Evolutionary conservation across 1,284 basidiomycete species (phyloP).

Genomic region (Bjerkandera adusta): DNA sequence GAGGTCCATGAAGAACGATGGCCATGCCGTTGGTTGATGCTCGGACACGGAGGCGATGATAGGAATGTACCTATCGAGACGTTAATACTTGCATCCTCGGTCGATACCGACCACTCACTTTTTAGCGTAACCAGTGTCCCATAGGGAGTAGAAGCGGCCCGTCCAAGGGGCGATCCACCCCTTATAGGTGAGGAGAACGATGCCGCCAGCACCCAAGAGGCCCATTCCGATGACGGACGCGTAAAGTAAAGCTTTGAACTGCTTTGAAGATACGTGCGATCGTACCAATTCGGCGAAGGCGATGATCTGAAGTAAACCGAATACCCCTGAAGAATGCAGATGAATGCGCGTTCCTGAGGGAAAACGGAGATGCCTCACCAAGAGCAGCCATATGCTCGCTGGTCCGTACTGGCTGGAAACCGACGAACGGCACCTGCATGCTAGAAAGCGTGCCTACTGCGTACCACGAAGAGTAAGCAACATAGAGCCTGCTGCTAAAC

Average conservation of each 20-base stretch:
- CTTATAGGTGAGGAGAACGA: conserved; percentile 85
- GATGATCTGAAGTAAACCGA: conserved; percentile 95
- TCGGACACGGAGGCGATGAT: conserved; percentile 99
- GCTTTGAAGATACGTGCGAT: conserved; percentile 87
- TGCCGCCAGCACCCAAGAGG: conserved; percentile 69
- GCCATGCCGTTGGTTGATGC: conserved; percentile 99
- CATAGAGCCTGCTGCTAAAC: conserved; percentile 89
- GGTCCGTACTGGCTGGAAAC: conserved; percentile 97
- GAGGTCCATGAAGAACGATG: conserved; percentile 99
- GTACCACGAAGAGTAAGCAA: conserved; percentile 97
- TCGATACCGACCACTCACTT: conserved; percentile 56
- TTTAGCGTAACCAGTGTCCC: conserved; percentile 99
- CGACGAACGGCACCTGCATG: conserved; percentile 99
- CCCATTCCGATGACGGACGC: conserved; percentile 70
- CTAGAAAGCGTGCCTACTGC: conserved; percentile 95
- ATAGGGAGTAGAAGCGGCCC: conserved; percentile 98
- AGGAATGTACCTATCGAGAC: conserved; percentile 76
- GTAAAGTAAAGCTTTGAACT: conserved; percentile 85
- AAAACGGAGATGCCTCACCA: conserved; percentile 44
- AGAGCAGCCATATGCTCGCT: conserved; percentile 99
- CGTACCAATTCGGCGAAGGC: conserved; percentile 92
- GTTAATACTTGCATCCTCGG: background rate
- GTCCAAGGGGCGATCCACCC: conserved; percentile 99
- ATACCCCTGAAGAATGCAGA: conserved; percentile 76
- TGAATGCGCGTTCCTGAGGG: too few relatives aligned